These are phyloP conservation scores for Cercis canadensis DNA, from an alignment of 306 rosid species.

Conservation along the genomic window DNA sequence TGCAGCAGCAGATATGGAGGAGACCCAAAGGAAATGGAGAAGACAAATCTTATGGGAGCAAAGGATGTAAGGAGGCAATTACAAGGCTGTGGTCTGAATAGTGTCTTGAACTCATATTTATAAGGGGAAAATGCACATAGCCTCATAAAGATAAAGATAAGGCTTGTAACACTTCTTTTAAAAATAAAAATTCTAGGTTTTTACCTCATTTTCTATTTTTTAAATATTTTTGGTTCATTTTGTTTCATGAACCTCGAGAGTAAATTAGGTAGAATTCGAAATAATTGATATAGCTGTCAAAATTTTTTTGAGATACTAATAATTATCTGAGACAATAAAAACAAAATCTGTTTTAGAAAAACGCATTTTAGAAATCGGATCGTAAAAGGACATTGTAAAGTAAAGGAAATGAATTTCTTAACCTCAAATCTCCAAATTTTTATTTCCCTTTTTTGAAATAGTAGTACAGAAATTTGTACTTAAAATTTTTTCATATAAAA, in stretches of 20 bases:
- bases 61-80: background rate
- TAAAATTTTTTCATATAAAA: too few species aligned
- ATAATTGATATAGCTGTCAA: background rate
- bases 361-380: background rate
- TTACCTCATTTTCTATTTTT: background rate
- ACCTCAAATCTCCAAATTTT: too few species aligned
- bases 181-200: background rate
- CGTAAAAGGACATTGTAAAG: background rate
- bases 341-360: background rate
- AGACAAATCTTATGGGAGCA: background rate
- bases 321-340: background rate
- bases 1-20: background rate
- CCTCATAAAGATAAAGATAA: background rate
- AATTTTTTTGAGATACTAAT: background rate
- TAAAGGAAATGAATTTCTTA: background rate
- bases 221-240: background rate
- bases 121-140: background rate
- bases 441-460: too few species aligned
- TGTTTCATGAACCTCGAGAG: background rate
- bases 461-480: too few species aligned
- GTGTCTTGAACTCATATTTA: constrained; percentile 2
- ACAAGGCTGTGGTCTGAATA: background rate
- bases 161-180: background rate
- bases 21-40: background rate
- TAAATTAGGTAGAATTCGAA: background rate